Conservation (phyloP, 2,329 filamentous ascomycete genomes). For the Botrytis hyacinthi region DNA sequence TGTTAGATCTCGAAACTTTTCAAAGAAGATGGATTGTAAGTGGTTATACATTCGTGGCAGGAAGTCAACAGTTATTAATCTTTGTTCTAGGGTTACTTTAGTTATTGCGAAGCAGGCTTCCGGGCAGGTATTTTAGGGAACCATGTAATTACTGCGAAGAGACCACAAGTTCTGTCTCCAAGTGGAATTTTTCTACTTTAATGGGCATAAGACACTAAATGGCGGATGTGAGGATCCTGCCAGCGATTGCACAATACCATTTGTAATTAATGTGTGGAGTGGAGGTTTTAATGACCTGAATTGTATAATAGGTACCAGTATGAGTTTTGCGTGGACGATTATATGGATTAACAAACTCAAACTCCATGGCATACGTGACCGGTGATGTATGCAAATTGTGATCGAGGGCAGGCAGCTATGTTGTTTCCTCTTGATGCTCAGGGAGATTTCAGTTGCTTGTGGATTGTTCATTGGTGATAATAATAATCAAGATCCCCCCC, state of each 20-base stretch:
- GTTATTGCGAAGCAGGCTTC: conserved; percentile 24
- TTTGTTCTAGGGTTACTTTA: conserved; percentile 23
- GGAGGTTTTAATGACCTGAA: no score
- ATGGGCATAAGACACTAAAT: neutral
- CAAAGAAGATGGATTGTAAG: conserved; percentile 65
- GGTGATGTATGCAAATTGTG: no score
- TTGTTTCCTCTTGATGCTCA: no score
- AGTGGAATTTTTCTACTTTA: neutral
- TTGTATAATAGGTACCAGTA: neutral
- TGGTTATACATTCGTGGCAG: conserved; percentile 6
- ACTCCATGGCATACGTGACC: no score
- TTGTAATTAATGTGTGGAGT: neutral
- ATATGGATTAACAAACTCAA: neutral
- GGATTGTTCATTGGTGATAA: no score
- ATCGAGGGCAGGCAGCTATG: no score
- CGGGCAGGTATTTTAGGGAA: conserved; percentile 66
- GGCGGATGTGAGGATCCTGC: neutral
- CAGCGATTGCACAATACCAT: neutral
- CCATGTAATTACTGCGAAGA: conserved; percentile 16
- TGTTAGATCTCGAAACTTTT: conserved; percentile 50
- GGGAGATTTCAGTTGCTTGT: no score
- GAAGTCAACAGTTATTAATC: neutral
- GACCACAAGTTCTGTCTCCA: conserved; percentile 12
- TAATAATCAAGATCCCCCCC: no score
- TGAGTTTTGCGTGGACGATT: neutral